Percentiles rank a stretch among this genome's conserved stretches.
phyloP scores from a whole-genome alignment of 2,329 filamentous ascomycete genomes.

The Mycosphaerella sp. region DNA sequence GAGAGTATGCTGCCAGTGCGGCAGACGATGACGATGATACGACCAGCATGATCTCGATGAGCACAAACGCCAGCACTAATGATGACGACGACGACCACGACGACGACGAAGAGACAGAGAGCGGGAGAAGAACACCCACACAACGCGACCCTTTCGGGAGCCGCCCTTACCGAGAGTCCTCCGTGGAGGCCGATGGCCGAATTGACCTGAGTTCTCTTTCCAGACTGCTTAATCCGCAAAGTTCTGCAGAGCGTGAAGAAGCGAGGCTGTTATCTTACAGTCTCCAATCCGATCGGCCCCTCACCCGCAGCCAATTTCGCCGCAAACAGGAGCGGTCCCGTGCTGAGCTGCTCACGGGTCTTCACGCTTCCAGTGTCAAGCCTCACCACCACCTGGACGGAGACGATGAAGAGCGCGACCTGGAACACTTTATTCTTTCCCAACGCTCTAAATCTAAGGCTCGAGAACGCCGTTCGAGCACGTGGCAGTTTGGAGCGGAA shows the following conservation, averaged over 20 bases:
- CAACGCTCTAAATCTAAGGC: constrained; percentile 45
- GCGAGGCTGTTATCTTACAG: constrained; percentile 76
- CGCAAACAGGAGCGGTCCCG: constrained; percentile 62
- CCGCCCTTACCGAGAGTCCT: constrained; percentile 42
- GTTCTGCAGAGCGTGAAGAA: constrained; percentile 69
- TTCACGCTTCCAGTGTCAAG: constrained; percentile 25
- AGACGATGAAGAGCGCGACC: constrained; percentile 50
- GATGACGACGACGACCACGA: constrained; percentile 36
- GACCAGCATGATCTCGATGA: constrained; percentile 71
- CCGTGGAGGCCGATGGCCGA: constrained; percentile 46
- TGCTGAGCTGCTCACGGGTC: constrained; percentile 55
- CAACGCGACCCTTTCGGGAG: constrained; percentile 51
- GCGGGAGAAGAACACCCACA: constrained; percentile 65
- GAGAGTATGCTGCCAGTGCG: constrained; percentile 60
- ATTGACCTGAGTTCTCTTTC: constrained; percentile 50
- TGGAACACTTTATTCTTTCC: constrained; percentile 55
- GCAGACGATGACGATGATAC: constrained; percentile 61
- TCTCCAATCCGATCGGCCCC: constrained; percentile 60
- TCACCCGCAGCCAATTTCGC: constrained; percentile 76
- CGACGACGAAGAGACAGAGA: constrained; percentile 43
- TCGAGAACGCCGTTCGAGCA: constrained; percentile 23
- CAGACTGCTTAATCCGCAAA: constrained; percentile 72
- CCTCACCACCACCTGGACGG: constrained; percentile 27
- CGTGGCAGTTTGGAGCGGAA: constrained; percentile 65
- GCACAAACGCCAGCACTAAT: constrained; percentile 43